Evolutionary conservation across 495 filamentous ascomycete species (phyloP).

Genomic region (Filosporella fistucella): DNA sequence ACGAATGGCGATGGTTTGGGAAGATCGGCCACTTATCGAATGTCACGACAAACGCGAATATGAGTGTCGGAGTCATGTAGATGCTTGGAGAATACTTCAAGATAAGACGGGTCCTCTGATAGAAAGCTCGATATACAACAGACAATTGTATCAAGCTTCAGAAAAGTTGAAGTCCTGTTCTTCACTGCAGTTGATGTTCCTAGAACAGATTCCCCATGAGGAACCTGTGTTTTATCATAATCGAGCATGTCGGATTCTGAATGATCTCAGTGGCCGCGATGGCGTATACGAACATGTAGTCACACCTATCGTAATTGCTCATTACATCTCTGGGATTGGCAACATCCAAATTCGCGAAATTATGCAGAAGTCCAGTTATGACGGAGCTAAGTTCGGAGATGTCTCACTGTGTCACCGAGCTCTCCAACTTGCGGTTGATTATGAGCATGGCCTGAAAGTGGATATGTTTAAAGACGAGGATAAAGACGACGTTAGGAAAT

Average conservation of each 20-base stretch:
- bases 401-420: conserved; percentile 30
- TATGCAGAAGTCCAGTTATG: conserved; percentile 26
- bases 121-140: conserved; percentile 40
- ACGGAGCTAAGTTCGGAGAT: conserved; percentile 27
- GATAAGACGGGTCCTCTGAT: conserved; percentile 26
- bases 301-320: conserved; percentile 21
- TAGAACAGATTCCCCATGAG: conserved; percentile 42
- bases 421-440: conserved; percentile 42
- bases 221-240: conserved; percentile 35
- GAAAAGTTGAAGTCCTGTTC: conserved; percentile 41
- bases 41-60: conserved; percentile 28
- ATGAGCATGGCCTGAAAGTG: conserved; percentile 38
- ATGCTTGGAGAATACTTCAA: conserved; percentile 36
- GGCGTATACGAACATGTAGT: conserved; percentile 18
- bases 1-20: conserved; percentile 37
- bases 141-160: conserved; percentile 34
- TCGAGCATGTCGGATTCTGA: conserved; percentile 32
- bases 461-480: conserved; percentile 31
- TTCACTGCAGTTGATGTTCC: conserved; percentile 39
- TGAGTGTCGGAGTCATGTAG: conserved; percentile 27
- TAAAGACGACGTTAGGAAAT: conserved; percentile 29
- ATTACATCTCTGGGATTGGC: conserved; percentile 42
- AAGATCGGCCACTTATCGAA: conserved; percentile 31
- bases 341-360: conserved; percentile 29
- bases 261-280: conserved; percentile 25